Base-by-base conservation (phyloP, 768 basidiomycete genomes). In the Mycena sanguinolenta region DNA sequence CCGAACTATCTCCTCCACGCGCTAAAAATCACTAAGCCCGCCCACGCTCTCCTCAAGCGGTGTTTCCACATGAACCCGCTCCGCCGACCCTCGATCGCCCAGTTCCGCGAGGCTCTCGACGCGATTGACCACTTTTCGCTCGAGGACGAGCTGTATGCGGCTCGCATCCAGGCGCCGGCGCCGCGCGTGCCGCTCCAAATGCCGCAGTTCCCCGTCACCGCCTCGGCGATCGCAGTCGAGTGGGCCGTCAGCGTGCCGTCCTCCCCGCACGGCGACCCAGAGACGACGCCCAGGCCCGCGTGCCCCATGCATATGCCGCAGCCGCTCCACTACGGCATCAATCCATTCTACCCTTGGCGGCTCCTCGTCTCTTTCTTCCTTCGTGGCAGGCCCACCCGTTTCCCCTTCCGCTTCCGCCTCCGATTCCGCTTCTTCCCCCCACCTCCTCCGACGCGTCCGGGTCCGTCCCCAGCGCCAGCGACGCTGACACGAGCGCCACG, bases 11-110 rank as follows among this genome's bases (percentile, higher is more conserved):
- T 65, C n/a, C 44, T 53, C 64, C 52, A 49, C 14, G 59, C 64
- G 32, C 50, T 70, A 14, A 54, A 36, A 3, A 25, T 70, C 52
- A 46, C 69, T 34, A 63, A 50, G 5, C 58, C 58, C 3, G 53
- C 69, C 19, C 46, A 60, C 46, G 52, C 38, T 10, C 59, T 70
- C 23, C 69, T 70, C 42, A 60, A 66, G 42, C 44, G 63, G 25
- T 67, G 71, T 49, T 67, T 67, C 62, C 36, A 64, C 32, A 9
- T 46, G 30, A 60, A 70, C 64, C 69, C 69, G n/a, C 39, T 42
- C 7, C 64, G 70, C 23, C 63, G 70, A 19, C 65, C 70, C 34
- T 67, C 53, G n/a, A 25, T 71, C 38, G 34, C 53, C 4, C 42
- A 71, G 49, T 49, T 71, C 44, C 58, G 70, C 49, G n/a, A 34